Conservation (phyloP, 2,329 filamentous ascomycete species). For the Cladosporium sp. region DNA sequence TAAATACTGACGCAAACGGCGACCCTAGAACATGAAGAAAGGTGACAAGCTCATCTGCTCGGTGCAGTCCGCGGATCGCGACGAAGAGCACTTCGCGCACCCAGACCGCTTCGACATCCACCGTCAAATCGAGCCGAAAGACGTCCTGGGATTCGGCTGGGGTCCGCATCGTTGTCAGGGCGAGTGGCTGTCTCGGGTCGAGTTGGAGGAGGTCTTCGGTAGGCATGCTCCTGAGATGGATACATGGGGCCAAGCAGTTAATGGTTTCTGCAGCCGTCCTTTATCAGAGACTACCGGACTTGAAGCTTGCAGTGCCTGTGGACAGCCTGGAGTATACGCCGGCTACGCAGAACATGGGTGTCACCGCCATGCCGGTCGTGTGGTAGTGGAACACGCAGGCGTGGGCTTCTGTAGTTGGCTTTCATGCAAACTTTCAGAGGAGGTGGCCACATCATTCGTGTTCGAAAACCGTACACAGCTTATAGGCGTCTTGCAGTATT, state of each 20-base stretch:
- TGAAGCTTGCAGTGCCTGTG: not conserved
- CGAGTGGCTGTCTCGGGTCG: not conserved
- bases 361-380: not conserved
- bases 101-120: constrained; percentile 25
- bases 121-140: not conserved
- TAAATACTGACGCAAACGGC: not conserved
- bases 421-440: not conserved
- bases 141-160: not conserved
- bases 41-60: constrained; percentile 45
- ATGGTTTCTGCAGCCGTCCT: not conserved
- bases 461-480: not conserved
- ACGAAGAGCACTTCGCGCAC: constrained; percentile 39
- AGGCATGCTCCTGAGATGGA: not conserved
- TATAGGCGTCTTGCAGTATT: too few relatives aligned
- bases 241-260: not conserved
- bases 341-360: not conserved
- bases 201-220: not conserved
- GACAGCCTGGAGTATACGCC: not conserved
- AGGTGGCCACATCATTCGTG: not conserved
- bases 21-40: constrained; percentile 31
- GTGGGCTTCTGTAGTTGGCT: not conserved
- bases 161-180: not conserved
- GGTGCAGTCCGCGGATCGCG: constrained; percentile 44
- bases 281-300: not conserved
- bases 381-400: not conserved